Percentiles rank a stretch among this genome's conserved stretches.
phyloP scores from a whole-genome alignment of 148 eudicot species.

The Vaccinium macrocarpon region DNA sequence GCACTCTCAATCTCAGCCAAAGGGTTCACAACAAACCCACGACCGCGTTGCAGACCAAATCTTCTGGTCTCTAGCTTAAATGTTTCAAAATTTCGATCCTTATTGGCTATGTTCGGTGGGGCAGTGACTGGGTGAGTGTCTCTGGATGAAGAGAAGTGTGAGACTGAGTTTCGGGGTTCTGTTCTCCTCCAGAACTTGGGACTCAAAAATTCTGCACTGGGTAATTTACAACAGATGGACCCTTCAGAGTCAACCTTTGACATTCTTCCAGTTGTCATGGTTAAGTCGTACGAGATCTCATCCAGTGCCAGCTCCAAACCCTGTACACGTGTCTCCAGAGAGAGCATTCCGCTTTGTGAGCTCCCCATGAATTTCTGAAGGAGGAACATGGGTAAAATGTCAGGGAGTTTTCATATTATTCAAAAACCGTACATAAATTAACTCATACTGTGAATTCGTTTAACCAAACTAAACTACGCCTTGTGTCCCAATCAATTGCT shows the following conservation, averaged over 20 bases:
- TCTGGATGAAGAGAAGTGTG: background rate
- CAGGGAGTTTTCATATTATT: slow-evolving; percentile 3
- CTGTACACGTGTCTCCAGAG: slow-evolving; percentile 83
- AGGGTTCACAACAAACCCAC: slow-evolving; percentile 70
- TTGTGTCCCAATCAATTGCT: background rate
- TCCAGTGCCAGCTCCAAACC: slow-evolving; percentile 82
- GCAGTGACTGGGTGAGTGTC: background rate
- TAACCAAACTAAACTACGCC: background rate
- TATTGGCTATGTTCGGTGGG: background rate
- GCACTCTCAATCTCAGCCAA: slow-evolving; percentile 58
- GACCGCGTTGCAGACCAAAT: slow-evolving; percentile 41
- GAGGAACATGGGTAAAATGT: slow-evolving; percentile 5
- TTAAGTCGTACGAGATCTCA: slow-evolving; percentile 83
- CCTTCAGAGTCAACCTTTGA: slow-evolving; percentile 46
- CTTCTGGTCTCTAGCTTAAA: slow-evolving; percentile 40
- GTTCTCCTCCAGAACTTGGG: slow-evolving; percentile 79
- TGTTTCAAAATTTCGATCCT: slow-evolving; percentile 19
- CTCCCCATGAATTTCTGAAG: slow-evolving; percentile 76
- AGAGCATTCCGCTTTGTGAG: slow-evolving; percentile 77
- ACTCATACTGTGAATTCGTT: background rate
- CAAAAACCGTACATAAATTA: background rate
- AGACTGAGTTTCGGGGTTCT: slow-evolving; percentile 33
- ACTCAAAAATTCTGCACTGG: slow-evolving; percentile 73
- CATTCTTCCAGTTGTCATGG: slow-evolving; percentile 65
- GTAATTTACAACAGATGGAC: slow-evolving; percentile 67